These are phyloP conservation scores for Eudorina sp. DNA, from an alignment of 139 green algal species.

Conservation along the genomic window DNA sequence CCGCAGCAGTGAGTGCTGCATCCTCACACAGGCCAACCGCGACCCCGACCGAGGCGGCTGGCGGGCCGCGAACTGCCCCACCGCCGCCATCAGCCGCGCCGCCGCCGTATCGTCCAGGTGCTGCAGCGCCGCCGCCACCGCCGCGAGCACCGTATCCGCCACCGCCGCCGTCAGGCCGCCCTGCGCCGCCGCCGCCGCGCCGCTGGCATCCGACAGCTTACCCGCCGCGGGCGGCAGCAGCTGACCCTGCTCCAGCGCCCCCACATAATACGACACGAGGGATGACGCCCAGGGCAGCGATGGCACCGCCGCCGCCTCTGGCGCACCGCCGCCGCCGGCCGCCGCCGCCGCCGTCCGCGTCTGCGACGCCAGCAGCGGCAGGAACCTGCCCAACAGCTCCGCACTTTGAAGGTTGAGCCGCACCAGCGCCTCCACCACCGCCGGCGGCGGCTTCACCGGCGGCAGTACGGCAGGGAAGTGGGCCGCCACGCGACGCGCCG, in stretches of 20 bases:
- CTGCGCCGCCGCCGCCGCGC: neutral
- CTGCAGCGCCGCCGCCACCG: constrained; percentile 38
- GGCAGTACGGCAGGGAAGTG: constrained; percentile 63
- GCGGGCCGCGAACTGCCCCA: constrained; percentile 7
- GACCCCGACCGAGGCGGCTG: constrained; percentile 24
- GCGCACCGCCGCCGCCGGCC: neutral
- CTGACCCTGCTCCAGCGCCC: constrained; percentile 41
- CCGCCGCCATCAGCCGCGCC: constrained; percentile 45
- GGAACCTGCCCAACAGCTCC: constrained; percentile 66
- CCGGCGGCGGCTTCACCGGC: neutral
- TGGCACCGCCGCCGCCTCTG: neutral
- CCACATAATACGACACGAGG: constrained; percentile 51
- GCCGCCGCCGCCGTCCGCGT: neutral
- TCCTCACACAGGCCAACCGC: constrained; percentile 35
- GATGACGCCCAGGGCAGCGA: constrained; percentile 37
- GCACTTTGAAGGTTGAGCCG: constrained; percentile 68
- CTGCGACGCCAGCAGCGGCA: constrained; percentile 27
- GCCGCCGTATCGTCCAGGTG: neutral
- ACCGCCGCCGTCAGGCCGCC: constrained; percentile 3
- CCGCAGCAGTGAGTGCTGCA: constrained; percentile 53
- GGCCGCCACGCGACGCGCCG: constrained; percentile 51
- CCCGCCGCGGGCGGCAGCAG: constrained; percentile 39
- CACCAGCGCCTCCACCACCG: constrained; percentile 63
- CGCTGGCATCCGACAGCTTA: constrained; percentile 12
- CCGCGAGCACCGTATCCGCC: constrained; percentile 15